Percentiles rank a stretch among this genome's conserved stretches.
These are phyloP conservation scores for Citrus reticulata DNA, from an alignment of 345 rosid genomes.

Conservation along the genomic window DNA sequence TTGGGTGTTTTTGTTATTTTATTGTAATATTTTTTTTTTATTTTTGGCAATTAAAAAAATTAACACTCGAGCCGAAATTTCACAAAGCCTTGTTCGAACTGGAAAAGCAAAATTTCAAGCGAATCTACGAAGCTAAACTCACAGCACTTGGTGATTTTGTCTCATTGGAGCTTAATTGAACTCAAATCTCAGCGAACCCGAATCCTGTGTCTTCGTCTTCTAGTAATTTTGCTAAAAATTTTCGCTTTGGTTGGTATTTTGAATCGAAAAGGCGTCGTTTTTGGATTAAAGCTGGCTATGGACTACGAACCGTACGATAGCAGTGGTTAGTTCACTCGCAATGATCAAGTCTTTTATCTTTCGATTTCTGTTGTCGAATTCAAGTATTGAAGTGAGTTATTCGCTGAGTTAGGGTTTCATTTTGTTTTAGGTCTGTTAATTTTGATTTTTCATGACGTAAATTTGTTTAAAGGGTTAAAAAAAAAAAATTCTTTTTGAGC, in stretches of 20 bases:
- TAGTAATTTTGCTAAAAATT: neutral
- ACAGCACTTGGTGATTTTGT: neutral
- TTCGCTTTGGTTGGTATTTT: neutral
- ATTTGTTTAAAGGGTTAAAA: neutral
- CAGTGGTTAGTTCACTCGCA: slow-evolving; percentile 57
- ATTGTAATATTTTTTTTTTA: neutral
- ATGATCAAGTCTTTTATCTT: slow-evolving; percentile 9
- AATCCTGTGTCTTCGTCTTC: neutral
- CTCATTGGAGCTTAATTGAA: neutral
- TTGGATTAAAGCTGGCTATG: slow-evolving; percentile 38
- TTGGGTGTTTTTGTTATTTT: neutral
- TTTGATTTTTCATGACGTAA: neutral
- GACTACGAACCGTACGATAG: slow-evolving; percentile 71
- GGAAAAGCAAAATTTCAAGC: neutral
- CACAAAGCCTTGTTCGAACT: neutral
- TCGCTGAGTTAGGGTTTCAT: slow-evolving; percentile 1
- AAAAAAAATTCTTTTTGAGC: neutral
- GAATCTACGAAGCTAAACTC: neutral
- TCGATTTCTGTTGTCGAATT: slow-evolving; percentile 6
- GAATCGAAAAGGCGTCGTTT: neutral
- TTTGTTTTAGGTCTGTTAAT: neutral
- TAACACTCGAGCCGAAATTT: neutral
- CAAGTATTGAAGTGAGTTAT: slow-evolving; percentile 1
- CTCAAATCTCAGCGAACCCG: neutral
- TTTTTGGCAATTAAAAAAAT: neutral